These are phyloP conservation scores for Penicillium psychrofluorescens DNA, from an alignment of 495 filamentous ascomycete species.

Conservation along the genomic window DNA sequence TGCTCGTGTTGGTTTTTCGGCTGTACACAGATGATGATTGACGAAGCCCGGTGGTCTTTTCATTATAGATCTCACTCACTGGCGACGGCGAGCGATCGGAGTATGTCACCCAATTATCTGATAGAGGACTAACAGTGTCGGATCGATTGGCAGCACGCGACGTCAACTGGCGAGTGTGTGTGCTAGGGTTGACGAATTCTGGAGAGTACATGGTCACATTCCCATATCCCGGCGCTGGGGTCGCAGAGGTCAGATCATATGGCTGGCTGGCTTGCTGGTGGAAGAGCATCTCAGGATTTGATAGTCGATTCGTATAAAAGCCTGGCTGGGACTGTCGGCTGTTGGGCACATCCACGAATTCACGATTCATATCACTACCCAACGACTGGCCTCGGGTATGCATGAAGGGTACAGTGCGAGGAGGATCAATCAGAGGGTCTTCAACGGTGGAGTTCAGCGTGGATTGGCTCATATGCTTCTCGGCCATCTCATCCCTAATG, in stretches of 20 bases:
- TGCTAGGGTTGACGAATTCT: constrained; percentile 10
- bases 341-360: constrained; percentile 17
- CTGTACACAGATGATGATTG: constrained; percentile 40
- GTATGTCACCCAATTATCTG: constrained; percentile 57
- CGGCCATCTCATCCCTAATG: constrained; percentile 63
- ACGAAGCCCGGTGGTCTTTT: constrained; percentile 28
- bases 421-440: constrained; percentile 48
- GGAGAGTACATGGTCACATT: constrained; percentile 14
- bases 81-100: constrained; percentile 47
- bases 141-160: constrained; percentile 23
- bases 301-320: constrained; percentile 13
- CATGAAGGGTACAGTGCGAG: constrained; percentile 65
- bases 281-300: constrained; percentile 29
- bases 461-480: constrained; percentile 44
- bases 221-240: constrained; percentile 17
- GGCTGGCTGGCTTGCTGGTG: constrained; percentile 14
- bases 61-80: constrained; percentile 11
- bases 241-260: constrained; percentile 20
- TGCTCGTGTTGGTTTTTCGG: constrained; percentile 30
- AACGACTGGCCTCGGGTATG: constrained; percentile 60
- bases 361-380: constrained; percentile 22
- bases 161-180: constrained; percentile 12
- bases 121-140: constrained; percentile 33
- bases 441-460: constrained; percentile 53
- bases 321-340: constrained; percentile 16